Conservation (phyloP, 768 basidiomycete species). For the Lactarius trivialis region DNA sequence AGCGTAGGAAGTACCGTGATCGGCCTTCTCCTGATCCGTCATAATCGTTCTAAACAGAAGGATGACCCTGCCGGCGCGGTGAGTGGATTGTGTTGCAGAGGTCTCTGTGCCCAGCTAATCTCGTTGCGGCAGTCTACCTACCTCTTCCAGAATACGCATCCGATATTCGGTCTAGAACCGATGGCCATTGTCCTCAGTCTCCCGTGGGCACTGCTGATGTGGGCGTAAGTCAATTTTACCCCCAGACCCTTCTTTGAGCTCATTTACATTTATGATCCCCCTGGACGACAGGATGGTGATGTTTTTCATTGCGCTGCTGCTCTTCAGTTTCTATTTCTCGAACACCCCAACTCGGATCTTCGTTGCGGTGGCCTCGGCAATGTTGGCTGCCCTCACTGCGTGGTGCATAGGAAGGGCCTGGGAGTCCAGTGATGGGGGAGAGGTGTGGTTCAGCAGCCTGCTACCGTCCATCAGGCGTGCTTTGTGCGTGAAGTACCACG, state of each 20-base stretch:
- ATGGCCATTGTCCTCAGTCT: background rate
- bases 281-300: constrained; percentile 1
- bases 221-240: constrained; percentile 41
- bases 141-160: constrained; percentile 11
- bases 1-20: constrained; percentile 44
- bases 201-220: constrained; percentile 34
- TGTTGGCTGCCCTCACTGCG: background rate
- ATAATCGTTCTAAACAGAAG: constrained; percentile 34
- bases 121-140: constrained; percentile 21
- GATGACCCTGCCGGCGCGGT: constrained; percentile 24
- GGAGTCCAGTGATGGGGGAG: background rate
- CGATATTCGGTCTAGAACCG: background rate
- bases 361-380: background rate
- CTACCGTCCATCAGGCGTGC: background rate
- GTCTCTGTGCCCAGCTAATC: background rate
- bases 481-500: background rate
- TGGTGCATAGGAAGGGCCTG: background rate
- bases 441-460: background rate
- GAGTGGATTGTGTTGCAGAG: background rate
- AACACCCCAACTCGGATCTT: background rate
- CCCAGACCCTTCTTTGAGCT: background rate
- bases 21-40: constrained; percentile 40
- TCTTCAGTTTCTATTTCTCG: background rate
- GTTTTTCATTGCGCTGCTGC: background rate
- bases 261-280: background rate